phyloP scores from a whole-genome alignment of 177 flowering plant genomes.

The Vitis hybrid region DNA sequence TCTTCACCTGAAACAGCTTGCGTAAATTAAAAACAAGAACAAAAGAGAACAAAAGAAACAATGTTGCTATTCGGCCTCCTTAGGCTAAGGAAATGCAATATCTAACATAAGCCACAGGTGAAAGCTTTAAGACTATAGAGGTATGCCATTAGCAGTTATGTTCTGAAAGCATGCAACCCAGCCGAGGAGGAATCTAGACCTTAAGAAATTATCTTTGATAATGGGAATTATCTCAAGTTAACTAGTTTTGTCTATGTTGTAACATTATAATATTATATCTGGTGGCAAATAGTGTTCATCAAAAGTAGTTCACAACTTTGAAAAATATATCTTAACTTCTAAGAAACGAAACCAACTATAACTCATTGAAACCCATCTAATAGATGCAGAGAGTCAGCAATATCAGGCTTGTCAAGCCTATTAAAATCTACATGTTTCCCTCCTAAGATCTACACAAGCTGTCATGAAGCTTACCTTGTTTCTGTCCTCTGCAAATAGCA shows the following conservation, averaged over 20 bases:
- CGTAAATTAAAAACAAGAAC: neutral
- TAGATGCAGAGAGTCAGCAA: neutral
- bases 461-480: conserved; percentile 60
- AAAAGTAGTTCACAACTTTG: neutral
- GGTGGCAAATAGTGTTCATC: neutral
- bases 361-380: neutral
- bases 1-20: conserved; percentile 52
- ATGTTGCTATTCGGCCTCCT: neutral
- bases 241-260: neutral
- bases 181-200: neutral
- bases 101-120: neutral
- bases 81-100: neutral
- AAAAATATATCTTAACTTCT: neutral
- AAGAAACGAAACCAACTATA: neutral
- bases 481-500: conserved; percentile 93
- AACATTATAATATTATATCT: neutral
- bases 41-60: neutral
- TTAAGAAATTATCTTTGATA: neutral
- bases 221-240: neutral
- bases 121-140: neutral
- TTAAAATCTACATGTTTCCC: neutral
- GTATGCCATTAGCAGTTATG: neutral
- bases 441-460: neutral
- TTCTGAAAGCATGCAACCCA: neutral
- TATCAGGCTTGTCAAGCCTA: neutral